Percentiles rank a stretch among this genome's conserved stretches.
phyloP scores from a whole-genome alignment of 106 monocot genomes.

The Dioscorea alata region DNA sequence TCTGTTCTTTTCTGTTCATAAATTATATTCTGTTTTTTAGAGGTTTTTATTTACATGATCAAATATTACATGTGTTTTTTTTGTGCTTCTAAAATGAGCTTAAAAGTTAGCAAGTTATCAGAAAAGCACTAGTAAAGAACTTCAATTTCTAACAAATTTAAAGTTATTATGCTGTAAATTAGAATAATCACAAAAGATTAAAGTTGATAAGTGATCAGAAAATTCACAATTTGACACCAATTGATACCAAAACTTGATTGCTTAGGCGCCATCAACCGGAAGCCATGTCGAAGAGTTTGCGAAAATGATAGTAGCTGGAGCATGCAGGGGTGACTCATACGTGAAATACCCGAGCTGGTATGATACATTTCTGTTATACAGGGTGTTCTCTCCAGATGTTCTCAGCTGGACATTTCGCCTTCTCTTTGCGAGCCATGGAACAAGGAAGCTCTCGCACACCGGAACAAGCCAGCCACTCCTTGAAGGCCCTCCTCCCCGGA shows the following conservation, averaged over 20 bases:
- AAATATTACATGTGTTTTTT: too few relatives aligned
- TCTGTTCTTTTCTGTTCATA: too few relatives aligned
- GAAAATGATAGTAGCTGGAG: constrained; percentile 45
- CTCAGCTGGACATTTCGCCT: constrained; percentile 62
- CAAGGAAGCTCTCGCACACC: constrained; percentile 11
- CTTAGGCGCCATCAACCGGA: constrained; percentile 38
- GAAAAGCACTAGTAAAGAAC: too few relatives aligned
- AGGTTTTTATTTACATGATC: too few relatives aligned
- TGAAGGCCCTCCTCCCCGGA: constrained; percentile 17
- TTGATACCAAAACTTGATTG: background rate
- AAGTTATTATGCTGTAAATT: too few relatives aligned
- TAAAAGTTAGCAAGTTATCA: too few relatives aligned
- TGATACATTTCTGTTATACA: constrained; percentile 58
- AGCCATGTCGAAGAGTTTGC: constrained; percentile 52
- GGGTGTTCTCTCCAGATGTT: constrained; percentile 55
- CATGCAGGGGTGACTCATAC: constrained; percentile 61
- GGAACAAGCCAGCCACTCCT: constrained; percentile 13
- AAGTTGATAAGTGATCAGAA: background rate
- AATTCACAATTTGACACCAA: background rate
- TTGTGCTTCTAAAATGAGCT: too few relatives aligned
- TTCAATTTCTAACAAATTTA: too few relatives aligned
- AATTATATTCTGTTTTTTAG: too few relatives aligned
- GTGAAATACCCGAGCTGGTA: constrained; percentile 63
- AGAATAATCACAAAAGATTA: too few relatives aligned
- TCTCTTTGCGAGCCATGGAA: constrained; percentile 18